Conservation (phyloP, 176 grass and related monocot genomes). For the Avena eriantha region DNA sequence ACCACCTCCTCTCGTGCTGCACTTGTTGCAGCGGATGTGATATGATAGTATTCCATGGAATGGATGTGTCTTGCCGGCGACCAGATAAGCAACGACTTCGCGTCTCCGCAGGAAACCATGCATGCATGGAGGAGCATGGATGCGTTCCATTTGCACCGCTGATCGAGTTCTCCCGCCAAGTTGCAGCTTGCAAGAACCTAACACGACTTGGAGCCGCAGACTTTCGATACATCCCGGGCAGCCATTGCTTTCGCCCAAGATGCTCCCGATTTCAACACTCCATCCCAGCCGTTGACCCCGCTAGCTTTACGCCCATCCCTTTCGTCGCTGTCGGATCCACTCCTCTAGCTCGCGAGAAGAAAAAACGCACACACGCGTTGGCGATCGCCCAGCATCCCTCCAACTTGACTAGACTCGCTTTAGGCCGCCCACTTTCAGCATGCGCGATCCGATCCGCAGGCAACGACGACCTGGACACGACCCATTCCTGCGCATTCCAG, state of each 20-base stretch:
- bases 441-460: not conserved
- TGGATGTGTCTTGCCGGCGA: too few species aligned
- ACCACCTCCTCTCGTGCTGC: too few species aligned
- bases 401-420: not conserved
- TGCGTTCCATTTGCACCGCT: not conserved
- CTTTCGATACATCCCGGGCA: not conserved
- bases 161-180: not conserved
- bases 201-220: not conserved
- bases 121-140: too few species aligned
- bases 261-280: not conserved
- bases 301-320: not conserved
- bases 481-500: not conserved
- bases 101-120: not conserved
- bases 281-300: conserved; percentile 15
- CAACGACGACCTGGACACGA: not conserved
- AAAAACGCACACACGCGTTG: not conserved
- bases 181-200: not conserved
- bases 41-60: too few species aligned
- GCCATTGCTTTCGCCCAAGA: conserved; percentile 1
- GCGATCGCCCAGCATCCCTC: not conserved
- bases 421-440: not conserved
- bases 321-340: conserved; percentile 4
- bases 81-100: not conserved
- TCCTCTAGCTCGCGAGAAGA: not conserved
- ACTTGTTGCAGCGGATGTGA: too few species aligned